Evolutionary conservation across 2,329 filamentous ascomycete species (phyloP).

Genomic region (Alternaria sp.): DNA sequence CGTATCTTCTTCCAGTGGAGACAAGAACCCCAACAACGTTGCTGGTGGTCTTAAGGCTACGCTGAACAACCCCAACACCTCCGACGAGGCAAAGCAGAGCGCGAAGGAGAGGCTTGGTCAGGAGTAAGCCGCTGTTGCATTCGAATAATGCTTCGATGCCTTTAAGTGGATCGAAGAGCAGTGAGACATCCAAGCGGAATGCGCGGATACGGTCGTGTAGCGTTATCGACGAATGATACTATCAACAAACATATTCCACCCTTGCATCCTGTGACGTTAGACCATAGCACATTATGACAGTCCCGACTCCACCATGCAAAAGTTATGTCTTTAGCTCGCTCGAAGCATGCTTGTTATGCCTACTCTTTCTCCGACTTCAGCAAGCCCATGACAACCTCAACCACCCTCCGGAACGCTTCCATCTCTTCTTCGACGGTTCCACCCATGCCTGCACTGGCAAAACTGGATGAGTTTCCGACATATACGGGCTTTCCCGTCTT

Average conservation of each 20-base stretch:
- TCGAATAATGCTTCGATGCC: background rate
- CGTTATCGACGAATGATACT: background rate
- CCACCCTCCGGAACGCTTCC: constrained; percentile 80
- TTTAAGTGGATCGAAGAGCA: constrained; percentile 4
- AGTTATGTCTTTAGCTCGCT: background rate
- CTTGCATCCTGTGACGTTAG: background rate
- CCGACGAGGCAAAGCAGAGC: constrained; percentile 64
- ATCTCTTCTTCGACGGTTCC: constrained; percentile 93
- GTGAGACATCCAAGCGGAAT: background rate
- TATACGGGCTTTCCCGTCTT: constrained; percentile 81
- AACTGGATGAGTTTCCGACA: constrained; percentile 86
- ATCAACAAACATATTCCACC: background rate
- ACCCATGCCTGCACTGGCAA: constrained; percentile 76
- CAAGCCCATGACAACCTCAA: constrained; percentile 71
- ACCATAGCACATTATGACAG: too few species aligned
- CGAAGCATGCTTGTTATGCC: background rate
- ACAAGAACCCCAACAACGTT: constrained; percentile 67
- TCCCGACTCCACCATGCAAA: background rate
- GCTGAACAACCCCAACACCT: constrained; percentile 65
- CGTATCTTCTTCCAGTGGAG: constrained; percentile 22
- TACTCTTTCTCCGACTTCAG: constrained; percentile 44
- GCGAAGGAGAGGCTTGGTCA: constrained; percentile 63
- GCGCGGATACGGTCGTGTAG: background rate
- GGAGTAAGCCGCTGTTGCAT: constrained; percentile 9
- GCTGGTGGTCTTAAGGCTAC: constrained; percentile 49